Conservation (phyloP, 2,329 filamentous ascomycete species). For the Neopestalotiopsis rosae region DNA sequence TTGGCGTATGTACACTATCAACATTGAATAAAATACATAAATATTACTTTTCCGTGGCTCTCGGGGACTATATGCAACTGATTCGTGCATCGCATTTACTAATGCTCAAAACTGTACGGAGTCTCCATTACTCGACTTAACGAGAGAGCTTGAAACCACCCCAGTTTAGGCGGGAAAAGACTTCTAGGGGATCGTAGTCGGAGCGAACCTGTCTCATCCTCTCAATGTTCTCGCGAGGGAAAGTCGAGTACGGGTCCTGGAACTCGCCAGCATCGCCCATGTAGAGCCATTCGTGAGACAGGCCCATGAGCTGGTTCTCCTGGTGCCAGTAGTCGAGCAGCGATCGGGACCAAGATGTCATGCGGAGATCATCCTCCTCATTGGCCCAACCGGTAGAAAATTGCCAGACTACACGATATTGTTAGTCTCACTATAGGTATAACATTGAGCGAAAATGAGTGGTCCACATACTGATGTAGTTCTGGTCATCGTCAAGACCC, state of each 20-base stretch:
- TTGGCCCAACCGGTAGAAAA: slow-evolving; percentile 14
- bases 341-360: neutral
- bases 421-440: neutral
- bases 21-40: too few relatives aligned
- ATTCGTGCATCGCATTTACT: too few relatives aligned
- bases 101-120: too few relatives aligned
- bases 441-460: neutral
- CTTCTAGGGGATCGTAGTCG: slow-evolving; percentile 10
- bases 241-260: slow-evolving; percentile 33
- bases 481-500: slow-evolving; percentile 37
- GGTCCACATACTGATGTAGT: slow-evolving; percentile 35
- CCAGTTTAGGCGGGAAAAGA: slow-evolving; percentile 13
- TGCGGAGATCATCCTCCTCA: neutral
- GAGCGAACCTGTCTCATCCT: neutral
- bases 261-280: slow-evolving; percentile 40
- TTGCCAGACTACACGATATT: neutral
- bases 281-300: slow-evolving; percentile 46
- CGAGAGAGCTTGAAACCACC: slow-evolving; percentile 13
- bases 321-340: slow-evolving; percentile 12
- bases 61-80: too few relatives aligned
- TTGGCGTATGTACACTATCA: too few relatives aligned
- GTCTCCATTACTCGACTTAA: neutral
- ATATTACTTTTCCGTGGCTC: too few relatives aligned
- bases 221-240: slow-evolving; percentile 6
- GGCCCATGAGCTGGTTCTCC: slow-evolving; percentile 24